Base-by-base conservation (phyloP, 2,329 filamentous ascomycete species). In the Fusarium sp. region DNA sequence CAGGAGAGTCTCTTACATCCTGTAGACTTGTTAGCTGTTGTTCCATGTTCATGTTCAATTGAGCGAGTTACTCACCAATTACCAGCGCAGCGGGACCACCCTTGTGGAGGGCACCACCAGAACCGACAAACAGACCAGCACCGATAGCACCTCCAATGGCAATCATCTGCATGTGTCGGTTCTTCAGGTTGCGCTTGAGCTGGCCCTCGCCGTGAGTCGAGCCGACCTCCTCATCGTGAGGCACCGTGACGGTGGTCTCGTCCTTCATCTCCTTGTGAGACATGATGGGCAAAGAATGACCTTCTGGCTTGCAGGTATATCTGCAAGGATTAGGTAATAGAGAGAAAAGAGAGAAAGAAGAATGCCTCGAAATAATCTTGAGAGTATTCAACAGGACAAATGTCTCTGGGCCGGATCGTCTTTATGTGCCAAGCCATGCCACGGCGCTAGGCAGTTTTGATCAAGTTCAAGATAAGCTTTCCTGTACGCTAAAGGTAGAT, bases 161-260 rank as follows among this genome's bases (percentile, higher is more conserved):
- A 83, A 97, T 97, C 95, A 97, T 97, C 83, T 97, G 94, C 77
- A 97, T 79, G 82, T 98, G 95, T 53, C 94, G 85, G 24, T 88
- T 88, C 80, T 94, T 94, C 70, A 97, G 81, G 76, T 89, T 89
- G 74, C 93, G 85, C 56, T 74, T 53, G 17, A 74, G 67, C 17
- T 59, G 39, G n/a, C 71, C 71, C 26, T 56, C 48, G 19, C 65
- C 47, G 4, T 45, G 14, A 7, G 55, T 49, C 2, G 56, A 37
- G 32, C 64, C 66, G 13, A 20, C 9, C 33, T 69, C 66, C 22
- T 69, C 65, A 63, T 69, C 66, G 17, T 67, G 65, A 44, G 56
- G 51, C 2, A 46, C n/a, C 10, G 41, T 19, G 56, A 69, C 53
- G 22, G 45, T 40, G 3, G 62, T 32, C 35, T 55, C 66, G 52